phyloP scores from a whole-genome alignment of 2,329 filamentous ascomycete species.

The Xylariomycetidae sp. region DNA sequence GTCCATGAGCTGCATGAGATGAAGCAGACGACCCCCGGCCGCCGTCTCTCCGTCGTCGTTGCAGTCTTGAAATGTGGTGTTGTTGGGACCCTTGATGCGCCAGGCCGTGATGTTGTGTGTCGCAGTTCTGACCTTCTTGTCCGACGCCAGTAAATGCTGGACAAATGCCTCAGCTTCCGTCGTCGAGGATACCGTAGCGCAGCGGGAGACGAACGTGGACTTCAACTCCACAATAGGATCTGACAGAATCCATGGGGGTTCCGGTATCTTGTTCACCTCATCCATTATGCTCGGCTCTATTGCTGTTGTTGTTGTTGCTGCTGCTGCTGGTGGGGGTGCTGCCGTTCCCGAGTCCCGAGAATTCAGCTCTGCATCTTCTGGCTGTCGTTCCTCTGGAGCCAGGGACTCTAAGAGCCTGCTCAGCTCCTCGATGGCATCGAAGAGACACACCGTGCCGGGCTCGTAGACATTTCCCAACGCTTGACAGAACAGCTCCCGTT shows the following conservation, averaged over 20 bases:
- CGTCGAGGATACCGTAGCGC: conserved; percentile 64
- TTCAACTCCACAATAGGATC: conserved; percentile 74
- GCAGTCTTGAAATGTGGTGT: conserved; percentile 73
- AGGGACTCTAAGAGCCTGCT: conserved; percentile 37
- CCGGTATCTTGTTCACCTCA: conserved; percentile 19
- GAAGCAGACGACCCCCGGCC: conserved; percentile 77
- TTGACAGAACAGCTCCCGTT: conserved; percentile 64
- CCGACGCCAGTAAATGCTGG: conserved; percentile 70
- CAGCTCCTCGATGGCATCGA: conserved; percentile 81
- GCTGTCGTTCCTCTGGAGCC: conserved; percentile 19
- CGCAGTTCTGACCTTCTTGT: conserved; percentile 79
- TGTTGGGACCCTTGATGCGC: conserved; percentile 64
- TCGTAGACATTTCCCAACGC: conserved; percentile 65
- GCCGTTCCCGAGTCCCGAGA: conserved; percentile 9
- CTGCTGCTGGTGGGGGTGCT: no score
- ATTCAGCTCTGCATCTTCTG: conserved; percentile 8
- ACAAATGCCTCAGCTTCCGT: conserved; percentile 68
- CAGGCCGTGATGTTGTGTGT: conserved; percentile 96
- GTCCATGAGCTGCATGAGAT: conserved; percentile 92
- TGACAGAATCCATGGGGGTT: conserved; percentile 67
- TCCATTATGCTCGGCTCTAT: no score
- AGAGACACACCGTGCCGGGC: conserved; percentile 77
- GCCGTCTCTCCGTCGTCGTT: conserved; percentile 96
- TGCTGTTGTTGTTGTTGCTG: no score
- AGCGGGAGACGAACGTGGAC: conserved; percentile 81